Evolutionary conservation across 108 stramenopile genomes (phyloP), one percentile per base, ranked within the genome.

Genomic region (Chaetoceros tenuissimus): DNA sequence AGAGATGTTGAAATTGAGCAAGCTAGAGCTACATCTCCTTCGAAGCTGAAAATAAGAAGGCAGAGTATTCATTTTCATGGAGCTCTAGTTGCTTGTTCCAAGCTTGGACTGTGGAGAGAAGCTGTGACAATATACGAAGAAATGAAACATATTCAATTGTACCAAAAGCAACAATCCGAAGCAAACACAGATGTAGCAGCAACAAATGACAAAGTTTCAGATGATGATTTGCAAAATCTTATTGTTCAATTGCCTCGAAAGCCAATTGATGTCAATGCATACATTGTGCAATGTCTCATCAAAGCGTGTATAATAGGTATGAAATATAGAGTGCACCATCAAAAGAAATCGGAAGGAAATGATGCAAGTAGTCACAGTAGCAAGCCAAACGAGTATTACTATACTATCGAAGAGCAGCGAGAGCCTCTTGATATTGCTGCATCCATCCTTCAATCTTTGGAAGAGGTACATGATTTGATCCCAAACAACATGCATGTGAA

Each of bases 61-160:
- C 62, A 60, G 25, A 75, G 74, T 63, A 65, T 61, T 27, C 88
- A 89, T 68, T 69, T 83, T 58, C 81, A 89, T 57, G 83, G 82
- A 25, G 88, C 88, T 21, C 52, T 89, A 45, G 64, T 83, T 28
- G 88, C 88, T 26, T 75, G 79, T 55, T 75, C 78, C 55, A 89
- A 89, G 59, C 52, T 89, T 22, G 82, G 83, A 31, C 55, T 75
- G 53, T 89, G 84, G 84, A 69, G 79, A 64, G 70, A 73, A 53
- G 84, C 84, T 17, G 34, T 89, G 28, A 66, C 57, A 19, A 85
- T 89, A 60, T 89, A 66, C 59, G 52, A 67, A 44, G 47, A 60
- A 26, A 81, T 85, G 1, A 62, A 78, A 55, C 29, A 65, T 46
- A 46, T 40, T 5, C 34, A 40, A 13, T n/a, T n/a, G n/a, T n/a